These are phyloP conservation scores for Mucor piriformis DNA, from an alignment of 371 early-diverging fungal genomes.

Conservation along the genomic window DNA sequence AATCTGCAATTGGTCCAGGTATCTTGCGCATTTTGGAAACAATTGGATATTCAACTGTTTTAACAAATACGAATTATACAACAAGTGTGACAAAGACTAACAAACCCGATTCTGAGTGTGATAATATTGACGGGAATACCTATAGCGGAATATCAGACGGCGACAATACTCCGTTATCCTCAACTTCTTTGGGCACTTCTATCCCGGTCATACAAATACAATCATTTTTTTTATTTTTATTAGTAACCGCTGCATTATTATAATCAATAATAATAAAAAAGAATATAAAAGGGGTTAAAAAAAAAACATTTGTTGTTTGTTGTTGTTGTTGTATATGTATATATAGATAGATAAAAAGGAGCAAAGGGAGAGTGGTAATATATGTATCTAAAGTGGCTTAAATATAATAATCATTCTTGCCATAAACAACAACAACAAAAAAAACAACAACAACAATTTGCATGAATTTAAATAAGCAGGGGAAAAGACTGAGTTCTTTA, in stretches of 20 bases:
- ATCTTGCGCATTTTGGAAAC: conserved; percentile 39
- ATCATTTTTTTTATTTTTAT: neutral
- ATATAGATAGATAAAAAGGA: neutral
- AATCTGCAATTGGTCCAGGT: conserved; percentile 40
- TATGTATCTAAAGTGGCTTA: neutral
- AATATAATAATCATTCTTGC: neutral
- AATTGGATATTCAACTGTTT: conserved; percentile 40
- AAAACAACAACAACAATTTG: conserved; percentile 7
- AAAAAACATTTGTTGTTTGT: neutral
- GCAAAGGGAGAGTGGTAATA: neutral
- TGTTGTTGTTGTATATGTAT: neutral
- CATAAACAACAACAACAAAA: conserved; percentile 8
- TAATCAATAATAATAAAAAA: no score
- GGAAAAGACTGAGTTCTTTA: conserved; percentile 3
- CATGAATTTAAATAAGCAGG: conserved; percentile 24
- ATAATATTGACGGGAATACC: conserved; percentile 10
- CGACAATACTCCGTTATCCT: neutral
- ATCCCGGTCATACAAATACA: neutral
- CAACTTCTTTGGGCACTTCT: neutral
- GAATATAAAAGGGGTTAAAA: neutral
- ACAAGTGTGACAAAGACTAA: conserved; percentile 11
- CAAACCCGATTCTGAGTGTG: conserved; percentile 13
- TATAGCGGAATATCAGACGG: neutral
- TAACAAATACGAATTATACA: conserved; percentile 34
- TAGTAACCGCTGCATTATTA: conserved; percentile 2